Evolutionary conservation across 1,284 basidiomycete species (phyloP), one percentile per base, ranked within the genome.

Genomic region (Trichosporon faecale): DNA sequence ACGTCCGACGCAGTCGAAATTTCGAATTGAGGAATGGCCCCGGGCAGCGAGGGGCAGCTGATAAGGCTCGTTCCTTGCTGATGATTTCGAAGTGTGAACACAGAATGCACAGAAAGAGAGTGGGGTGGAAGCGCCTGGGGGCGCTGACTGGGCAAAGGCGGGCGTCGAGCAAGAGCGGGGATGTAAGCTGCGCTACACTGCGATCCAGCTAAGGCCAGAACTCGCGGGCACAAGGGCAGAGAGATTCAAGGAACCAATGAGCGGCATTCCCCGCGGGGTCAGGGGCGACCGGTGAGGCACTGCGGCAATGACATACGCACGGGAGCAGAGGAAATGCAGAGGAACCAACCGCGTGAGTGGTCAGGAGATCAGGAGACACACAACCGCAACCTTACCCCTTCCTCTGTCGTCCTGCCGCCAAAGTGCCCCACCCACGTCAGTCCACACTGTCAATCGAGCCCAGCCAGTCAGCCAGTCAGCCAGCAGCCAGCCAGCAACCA

Each of bases 261-360:
- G 27, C 57, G 57, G 57, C 57, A 61, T 61, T 31, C 57, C 57
- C 57, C 57, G 57, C 57, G 57, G 57, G 57, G 57, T 61, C 57
- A 61, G 57, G 57, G 57, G 57, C 57, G 27, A 16, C 8, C 14
- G 11, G 21, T 18, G 49, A 21, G 49, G 23, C 21, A 52, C 49
- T 61, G 57, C 57, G 57, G 57, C 57, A 61, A 23, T 21, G 49
- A 52, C 49, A 12, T 3, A 37, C 9, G 49, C 49, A 52, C 23
- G 49, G 23, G 49, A 52, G 49, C 49, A 52, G 49, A 52, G 49
- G 21, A 18, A 7, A 16, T 21, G n/a, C n/a, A 5, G 18, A 3
- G 7, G 44, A 37, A 9, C 35, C 18, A 44, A 18, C 16, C 40
- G 40, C 40, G 40, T 44, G 49, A 52, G 49, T 52, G 49, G 49